Evolutionary conservation across 306 rosid genomes (phyloP).

Genomic region (Pyrus pyrifolia): DNA sequence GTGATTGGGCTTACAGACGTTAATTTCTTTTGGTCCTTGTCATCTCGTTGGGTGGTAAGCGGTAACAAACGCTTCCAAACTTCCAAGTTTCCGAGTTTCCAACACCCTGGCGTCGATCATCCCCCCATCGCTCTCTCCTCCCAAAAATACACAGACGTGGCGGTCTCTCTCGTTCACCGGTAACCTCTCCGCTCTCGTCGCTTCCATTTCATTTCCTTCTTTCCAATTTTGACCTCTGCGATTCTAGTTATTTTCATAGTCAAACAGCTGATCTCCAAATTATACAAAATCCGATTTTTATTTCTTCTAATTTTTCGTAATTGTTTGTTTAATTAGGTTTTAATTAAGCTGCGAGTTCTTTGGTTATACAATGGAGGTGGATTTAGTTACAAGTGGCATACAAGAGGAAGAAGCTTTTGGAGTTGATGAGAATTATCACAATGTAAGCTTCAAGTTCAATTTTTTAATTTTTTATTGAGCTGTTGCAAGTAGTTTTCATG

Average conservation of each 20-base stretch:
- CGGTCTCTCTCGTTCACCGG: background rate
- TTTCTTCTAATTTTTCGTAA: background rate
- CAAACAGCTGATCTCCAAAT: conserved; percentile 7
- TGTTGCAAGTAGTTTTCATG: background rate
- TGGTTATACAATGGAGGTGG: conserved; percentile 38
- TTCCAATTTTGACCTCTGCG: background rate
- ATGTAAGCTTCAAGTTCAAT: conserved; percentile 39
- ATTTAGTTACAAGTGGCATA: conserved; percentile 43
- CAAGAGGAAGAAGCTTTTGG: conserved; percentile 44
- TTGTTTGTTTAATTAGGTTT: conserved; percentile 3
- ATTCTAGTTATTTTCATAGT: background rate
- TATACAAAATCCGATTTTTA: background rate
- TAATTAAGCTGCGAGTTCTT: conserved; percentile 17
- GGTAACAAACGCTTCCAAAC: too few species aligned
- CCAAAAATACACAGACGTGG: background rate
- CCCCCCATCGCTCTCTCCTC: background rate
- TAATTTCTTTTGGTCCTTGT: background rate
- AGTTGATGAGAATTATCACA: conserved; percentile 25
- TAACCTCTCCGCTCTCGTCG: background rate
- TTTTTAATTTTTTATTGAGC: conserved; percentile 2
- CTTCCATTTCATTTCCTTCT: background rate
- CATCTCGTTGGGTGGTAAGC: background rate
- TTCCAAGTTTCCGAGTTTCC: background rate
- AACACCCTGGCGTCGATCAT: background rate
- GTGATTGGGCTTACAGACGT: background rate